Base-by-base conservation (phyloP, 2,329 filamentous ascomycete genomes). In the Colletotrichum phormii region DNA sequence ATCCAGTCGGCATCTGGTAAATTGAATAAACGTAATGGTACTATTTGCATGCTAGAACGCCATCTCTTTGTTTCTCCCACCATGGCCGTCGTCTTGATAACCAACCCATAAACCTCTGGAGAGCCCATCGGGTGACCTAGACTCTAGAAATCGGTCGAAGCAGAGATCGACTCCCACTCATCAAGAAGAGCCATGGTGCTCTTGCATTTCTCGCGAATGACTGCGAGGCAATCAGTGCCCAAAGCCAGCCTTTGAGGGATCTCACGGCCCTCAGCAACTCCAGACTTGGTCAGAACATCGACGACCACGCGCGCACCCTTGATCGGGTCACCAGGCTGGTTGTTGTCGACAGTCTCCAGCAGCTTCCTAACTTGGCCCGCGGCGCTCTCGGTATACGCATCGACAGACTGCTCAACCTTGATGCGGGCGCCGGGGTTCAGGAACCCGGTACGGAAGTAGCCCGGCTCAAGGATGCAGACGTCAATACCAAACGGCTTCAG, bases 241-340 rank as follows among this genome's bases (percentile, higher is more conserved):
- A 92, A 78, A n/a, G 85, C 80, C 61, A 92, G 75, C 33, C 90
- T 81, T 15, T 86, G 75, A 0, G 89, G 90, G 1, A 92, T 80
- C 24, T 86, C 82, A 74, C 79, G 86, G 0, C 87, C 89, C 72
- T 77, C 66, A 0, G 82, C 87, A 29, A 81, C 81, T 0, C 89
- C 89, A 2, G 81, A 84, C 55, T 81, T 81, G 8, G 87, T 90
- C 75, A 92, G 75, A 15, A 89, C 81, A 74, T 92, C 89, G 5
- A 91, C 83, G 33, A 90, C 81, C 1, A 88, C 83, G 68, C 80
- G 83, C 8, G 82, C 81, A 0, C 86, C 90, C 81, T 90, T 90
- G 22, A 79, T 80, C 3, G 89, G 84, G 76, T 92, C 89, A 0
- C 90, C 90, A 0, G 82, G 84, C 80, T 91, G 89, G 0, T 86